Evolutionary conservation across 192 early-diverging fungal species (phyloP).

Genomic region (Chytriomyces hyalinus): DNA sequence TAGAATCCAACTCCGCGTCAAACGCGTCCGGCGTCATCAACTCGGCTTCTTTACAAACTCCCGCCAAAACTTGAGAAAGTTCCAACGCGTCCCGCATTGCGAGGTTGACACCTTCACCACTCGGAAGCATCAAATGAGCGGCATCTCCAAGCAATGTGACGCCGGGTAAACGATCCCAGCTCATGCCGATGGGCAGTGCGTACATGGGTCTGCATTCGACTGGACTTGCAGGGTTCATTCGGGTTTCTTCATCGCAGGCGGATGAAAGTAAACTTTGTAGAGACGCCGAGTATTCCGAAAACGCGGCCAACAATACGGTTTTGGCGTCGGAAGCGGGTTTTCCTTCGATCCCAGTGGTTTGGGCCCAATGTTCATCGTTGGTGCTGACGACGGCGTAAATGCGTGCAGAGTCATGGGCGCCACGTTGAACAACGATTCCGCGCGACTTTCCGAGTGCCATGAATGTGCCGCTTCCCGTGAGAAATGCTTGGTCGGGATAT

Average conservation of each 20-base stretch:
- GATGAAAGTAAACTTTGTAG: not conserved
- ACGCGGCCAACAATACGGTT: not conserved
- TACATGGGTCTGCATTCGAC: not conserved
- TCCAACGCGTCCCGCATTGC: not conserved
- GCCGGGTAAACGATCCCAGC: not conserved
- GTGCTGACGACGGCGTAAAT: not conserved
- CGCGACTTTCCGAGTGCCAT: slow-evolving; percentile 40
- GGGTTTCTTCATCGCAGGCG: not conserved
- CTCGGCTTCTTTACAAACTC: too few relatives aligned
- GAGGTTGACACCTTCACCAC: slow-evolving; percentile 5
- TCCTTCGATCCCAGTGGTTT: not conserved
- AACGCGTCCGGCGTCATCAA: not conserved
- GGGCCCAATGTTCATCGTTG: not conserved
- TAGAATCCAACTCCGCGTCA: not conserved
- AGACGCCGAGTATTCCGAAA: not conserved
- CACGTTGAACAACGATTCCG: slow-evolving; percentile 45
- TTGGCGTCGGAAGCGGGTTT: not conserved
- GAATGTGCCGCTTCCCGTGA: slow-evolving; percentile 49
- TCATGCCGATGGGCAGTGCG: not conserved
- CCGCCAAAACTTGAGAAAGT: not conserved
- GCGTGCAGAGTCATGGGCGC: not conserved
- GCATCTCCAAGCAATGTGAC: not conserved
- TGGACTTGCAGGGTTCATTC: not conserved
- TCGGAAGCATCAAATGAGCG: not conserved
- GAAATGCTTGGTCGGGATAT: slow-evolving; percentile 22